Percentiles rank a stretch among this genome's conserved stretches.
phyloP scores from a whole-genome alignment of 441 rosid species.

The Adansonia madagascariensis region DNA sequence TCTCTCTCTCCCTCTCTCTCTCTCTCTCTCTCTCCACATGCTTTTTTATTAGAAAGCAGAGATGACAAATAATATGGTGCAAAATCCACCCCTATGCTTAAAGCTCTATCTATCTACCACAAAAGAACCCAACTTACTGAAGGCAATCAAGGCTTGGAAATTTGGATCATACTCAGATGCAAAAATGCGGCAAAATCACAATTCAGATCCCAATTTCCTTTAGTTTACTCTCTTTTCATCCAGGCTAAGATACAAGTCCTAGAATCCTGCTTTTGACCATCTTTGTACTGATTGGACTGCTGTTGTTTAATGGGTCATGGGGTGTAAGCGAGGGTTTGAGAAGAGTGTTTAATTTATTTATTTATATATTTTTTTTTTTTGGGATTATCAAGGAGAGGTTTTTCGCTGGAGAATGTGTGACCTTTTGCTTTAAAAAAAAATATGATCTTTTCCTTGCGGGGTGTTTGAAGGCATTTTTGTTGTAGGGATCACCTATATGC shows the following conservation, averaged over 20 bases:
- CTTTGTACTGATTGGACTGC: constrained; percentile 3
- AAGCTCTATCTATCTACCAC: background rate
- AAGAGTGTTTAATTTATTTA: background rate
- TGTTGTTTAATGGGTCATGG: background rate
- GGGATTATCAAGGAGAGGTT: no score
- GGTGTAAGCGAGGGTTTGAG: background rate
- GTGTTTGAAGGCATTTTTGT: no score
- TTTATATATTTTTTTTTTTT: no score
- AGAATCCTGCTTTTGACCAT: constrained; percentile 18
- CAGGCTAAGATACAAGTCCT: background rate
- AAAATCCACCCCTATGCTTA: background rate
- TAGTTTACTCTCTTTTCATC: background rate
- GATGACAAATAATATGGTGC: background rate
- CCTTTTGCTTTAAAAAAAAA: background rate
- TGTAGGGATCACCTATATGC: no score
- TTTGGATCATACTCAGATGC: background rate
- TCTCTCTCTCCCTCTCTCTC: background rate
- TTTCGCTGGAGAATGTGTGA: constrained; percentile 10
- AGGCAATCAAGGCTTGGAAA: background rate
- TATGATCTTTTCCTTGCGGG: no score
- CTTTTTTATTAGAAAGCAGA: constrained; percentile 1
- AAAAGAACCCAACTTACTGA: background rate
- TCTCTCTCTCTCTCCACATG: background rate
- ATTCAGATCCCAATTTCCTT: background rate
- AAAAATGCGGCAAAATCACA: background rate